Evolutionary conservation across 257 asterid genomes (phyloP), one percentile per base, ranked within the genome.

Genomic region (Voacanga thouarsii): DNA sequence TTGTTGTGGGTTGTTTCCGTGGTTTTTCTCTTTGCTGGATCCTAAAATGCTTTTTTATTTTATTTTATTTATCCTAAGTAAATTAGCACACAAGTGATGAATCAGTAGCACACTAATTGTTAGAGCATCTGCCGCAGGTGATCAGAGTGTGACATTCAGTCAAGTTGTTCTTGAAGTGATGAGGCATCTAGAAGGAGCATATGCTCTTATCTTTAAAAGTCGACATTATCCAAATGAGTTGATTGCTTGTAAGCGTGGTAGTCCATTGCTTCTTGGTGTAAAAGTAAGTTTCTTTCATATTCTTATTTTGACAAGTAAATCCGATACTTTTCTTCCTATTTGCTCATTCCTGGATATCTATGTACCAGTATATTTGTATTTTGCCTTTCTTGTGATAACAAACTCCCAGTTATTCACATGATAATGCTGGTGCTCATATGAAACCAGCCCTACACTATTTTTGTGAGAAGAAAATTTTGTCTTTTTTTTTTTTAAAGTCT

Each of bases 151-250:
- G 84, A 87, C 97, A 75, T 96, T 96, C 83, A 92, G 95, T 87
- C 94, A 93, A 90, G 95, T 96, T 82, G 98, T 96, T 84, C 93
- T 92, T 63, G 99, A 96, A 90, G 99, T 96, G 74, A 92, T 93
- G 93, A 85, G 98, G 84, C 98, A 96, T 80, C 89, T 96, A 73
- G 99, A 96, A 89, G 99, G 99, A 86, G 98, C 99, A 79, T 96
- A 96, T 89, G 99, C 98, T 70, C 99, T 96, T 72, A 88, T 94
- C 82, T 96, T 96, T 77, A 96, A 96, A 84, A 96, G 98, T 81
- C 89, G 85, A 21, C 96, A 92, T 83, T 96, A 89, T 86, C 99
- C 99, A 77, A 90, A 89, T 86, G 99, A 96, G 84, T 84, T 96
- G 89, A 81, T 96, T 86, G 99, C 98, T 33, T 96, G 99, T 85